A percentile compares a stretch with the other conserved stretches of the same genome.
Evolutionary conservation across 1,284 basidiomycete species (phyloP).

Genomic region (Peniophora sp.): DNA sequence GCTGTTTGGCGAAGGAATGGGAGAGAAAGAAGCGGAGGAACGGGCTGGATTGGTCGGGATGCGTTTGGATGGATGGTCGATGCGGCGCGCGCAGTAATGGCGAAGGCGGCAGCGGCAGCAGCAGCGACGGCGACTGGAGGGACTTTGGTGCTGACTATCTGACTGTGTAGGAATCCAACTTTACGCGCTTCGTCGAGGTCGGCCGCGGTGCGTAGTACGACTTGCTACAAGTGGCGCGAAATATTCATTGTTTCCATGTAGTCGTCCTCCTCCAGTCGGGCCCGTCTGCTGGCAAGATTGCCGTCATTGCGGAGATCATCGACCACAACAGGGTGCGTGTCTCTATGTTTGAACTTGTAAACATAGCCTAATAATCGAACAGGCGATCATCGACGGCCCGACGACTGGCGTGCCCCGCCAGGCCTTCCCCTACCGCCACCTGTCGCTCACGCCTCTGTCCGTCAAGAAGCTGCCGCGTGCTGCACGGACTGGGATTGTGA

Average conservation of each 20-base stretch:
- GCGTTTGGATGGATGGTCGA: not conserved
- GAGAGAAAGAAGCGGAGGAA: not conserved
- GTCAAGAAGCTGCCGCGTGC: slow-evolving; percentile 84
- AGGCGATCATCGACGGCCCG: slow-evolving; percentile 97
- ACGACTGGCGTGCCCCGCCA: slow-evolving; percentile 89
- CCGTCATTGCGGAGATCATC: slow-evolving; percentile 95
- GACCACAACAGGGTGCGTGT: slow-evolving; percentile 95
- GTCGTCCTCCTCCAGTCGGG: slow-evolving; percentile 95
- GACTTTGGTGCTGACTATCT: not conserved
- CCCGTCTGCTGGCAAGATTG: slow-evolving; percentile 82
- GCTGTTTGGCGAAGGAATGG: not conserved
- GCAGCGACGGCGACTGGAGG: not conserved
- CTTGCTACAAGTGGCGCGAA: not conserved
- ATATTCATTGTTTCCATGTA: slow-evolving; percentile 16
- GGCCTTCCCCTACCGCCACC: slow-evolving; percentile 85
- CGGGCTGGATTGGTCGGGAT: not conserved
- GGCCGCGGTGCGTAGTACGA: slow-evolving; percentile 68
- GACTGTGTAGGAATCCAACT: slow-evolving; percentile 62
- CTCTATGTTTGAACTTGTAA: not conserved
- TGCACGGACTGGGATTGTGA: slow-evolving; percentile 77
- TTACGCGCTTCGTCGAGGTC: slow-evolving; percentile 97
- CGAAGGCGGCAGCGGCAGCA: not conserved
- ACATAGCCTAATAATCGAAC: slow-evolving; percentile 7
- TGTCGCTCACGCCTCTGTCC: slow-evolving; percentile 85
- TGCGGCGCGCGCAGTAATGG: not conserved